Conservation (phyloP, 306 rosid species). For the Cicer judaicum region DNA sequence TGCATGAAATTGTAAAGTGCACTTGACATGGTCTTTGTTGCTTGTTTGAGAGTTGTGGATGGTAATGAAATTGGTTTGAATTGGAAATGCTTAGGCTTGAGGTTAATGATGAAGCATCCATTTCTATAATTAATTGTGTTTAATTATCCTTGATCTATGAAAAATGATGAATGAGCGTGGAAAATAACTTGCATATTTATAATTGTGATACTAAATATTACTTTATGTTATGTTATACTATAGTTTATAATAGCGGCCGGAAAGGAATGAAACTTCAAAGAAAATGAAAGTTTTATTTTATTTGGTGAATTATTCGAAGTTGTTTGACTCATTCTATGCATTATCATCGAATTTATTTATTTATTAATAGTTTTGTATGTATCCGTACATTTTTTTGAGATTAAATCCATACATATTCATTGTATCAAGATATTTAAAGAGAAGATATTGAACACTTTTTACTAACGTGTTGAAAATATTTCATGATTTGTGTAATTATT, state of each 20-base stretch:
- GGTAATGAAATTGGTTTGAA: conserved; percentile 34
- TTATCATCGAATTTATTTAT: neutral
- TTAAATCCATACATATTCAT: neutral
- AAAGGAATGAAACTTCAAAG: conserved; percentile 4
- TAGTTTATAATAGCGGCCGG: neutral
- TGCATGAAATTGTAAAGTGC: conserved; percentile 43
- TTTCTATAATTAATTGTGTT: neutral
- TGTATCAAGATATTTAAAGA: neutral
- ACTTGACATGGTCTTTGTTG: conserved; percentile 29
- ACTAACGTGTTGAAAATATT: neutral
- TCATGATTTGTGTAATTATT: neutral
- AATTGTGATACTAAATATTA: neutral
- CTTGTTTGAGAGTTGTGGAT: conserved; percentile 37
- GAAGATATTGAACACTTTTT: neutral
- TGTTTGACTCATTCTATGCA: neutral
- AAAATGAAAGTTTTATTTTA: neutral
- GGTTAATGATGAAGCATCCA: conserved; percentile 46
- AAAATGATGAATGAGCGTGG: conserved; percentile 12
- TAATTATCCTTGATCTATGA: neutral
- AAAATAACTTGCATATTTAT: conserved; percentile 32
- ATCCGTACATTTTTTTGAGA: no score
- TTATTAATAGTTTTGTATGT: neutral
- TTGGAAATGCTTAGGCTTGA: conserved; percentile 37
- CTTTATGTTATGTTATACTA: neutral
- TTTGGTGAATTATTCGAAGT: conserved; percentile 9